Base-by-base conservation (phyloP, 768 basidiomycete genomes). In the Auriscalpium vulgare region DNA sequence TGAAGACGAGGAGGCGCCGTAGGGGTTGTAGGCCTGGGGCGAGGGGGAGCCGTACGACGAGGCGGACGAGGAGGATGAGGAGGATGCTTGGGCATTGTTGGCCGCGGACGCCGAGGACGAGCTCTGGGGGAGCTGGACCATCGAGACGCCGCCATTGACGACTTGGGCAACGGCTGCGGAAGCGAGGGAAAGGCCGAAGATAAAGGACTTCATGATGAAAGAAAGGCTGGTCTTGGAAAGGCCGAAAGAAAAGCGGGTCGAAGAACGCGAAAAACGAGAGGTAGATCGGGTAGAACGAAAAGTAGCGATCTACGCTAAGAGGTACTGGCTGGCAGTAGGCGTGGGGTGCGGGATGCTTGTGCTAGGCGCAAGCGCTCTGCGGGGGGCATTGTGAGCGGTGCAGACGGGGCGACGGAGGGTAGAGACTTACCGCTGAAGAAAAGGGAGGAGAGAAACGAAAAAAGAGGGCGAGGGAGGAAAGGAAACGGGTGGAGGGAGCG, bases 231-330 rank as follows among this genome's bases (percentile, higher is more conserved):
- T 74, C 75, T 53, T 62, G 69, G 62, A 65, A 71, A 70, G 69
- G 54, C 45, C 49, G 62, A 48, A 65, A 58, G 64, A 66, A 72
- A 64, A 63, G 63, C 66, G 62, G 68, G 67, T 56, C 54, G 57
- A 53, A 59, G 56, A 54, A 53, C 52, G 64, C 69, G 66, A 65
- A 57, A n/a, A 54, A 53, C 52, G 64, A 69, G 66, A 65, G 66
- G 67, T 59, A 66, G 29, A 29, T 29, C 29, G 29, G 77, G 80
- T 78, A 79, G 54, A 69, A 56, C 56, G 66, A 65, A 66, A 68
- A 71, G 57, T 66, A 83, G 85, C 85, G 84, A 73, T 87, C 84
- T 80, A 87, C 84, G 84, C 85, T 81, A 71, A 70, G 71, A 60
- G 70, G 58, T 74, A 81, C 82, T 83, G 84, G 78, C 85, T 85